phyloP scores from a whole-genome alignment of 192 early-diverging fungal species.

The Physocladia obscura region DNA sequence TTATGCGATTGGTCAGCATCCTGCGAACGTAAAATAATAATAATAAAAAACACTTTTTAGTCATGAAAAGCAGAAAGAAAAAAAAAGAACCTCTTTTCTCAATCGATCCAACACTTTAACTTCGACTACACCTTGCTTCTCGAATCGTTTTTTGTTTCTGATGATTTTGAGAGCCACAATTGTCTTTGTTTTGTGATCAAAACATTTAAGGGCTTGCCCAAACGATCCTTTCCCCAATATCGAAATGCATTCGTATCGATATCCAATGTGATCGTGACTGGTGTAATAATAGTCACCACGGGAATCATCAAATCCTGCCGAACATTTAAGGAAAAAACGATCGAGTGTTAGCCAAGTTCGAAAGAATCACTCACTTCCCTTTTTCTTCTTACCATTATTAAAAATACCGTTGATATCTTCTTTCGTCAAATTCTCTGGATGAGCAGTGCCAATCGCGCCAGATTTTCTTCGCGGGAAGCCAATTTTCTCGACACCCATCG shows the following conservation, averaged over 20 bases:
- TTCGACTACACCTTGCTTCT: conserved; percentile 36
- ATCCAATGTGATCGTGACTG: conserved; percentile 84
- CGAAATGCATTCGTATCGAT: conserved; percentile 89
- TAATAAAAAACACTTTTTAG: background rate
- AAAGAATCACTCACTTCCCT: background rate
- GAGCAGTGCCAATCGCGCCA: conserved; percentile 50
- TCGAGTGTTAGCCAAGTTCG: background rate
- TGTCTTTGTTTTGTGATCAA: background rate
- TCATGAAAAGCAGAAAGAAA: too few relatives aligned
- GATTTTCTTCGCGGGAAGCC: conserved; percentile 64
- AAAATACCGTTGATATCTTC: conserved; percentile 41
- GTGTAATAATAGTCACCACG: conserved; percentile 89
- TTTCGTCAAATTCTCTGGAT: conserved; percentile 35
- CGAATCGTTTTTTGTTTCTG: conserved; percentile 36
- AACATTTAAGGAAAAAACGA: conserved; percentile 11
- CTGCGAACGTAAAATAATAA: conserved; percentile 14
- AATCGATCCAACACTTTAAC: conserved; percentile 84
- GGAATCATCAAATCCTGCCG: conserved; percentile 83
- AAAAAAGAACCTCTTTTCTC: conserved; percentile 65
- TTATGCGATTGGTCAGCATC: conserved; percentile 25
- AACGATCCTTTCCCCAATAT: conserved; percentile 46
- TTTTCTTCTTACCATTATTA: conserved; percentile 36
- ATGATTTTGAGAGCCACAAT: conserved; percentile 49
- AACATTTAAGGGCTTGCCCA: conserved; percentile 34
- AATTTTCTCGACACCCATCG: conserved; percentile 56